phyloP scores from a whole-genome alignment of 208 protist species.

The Acanthamoeba healyi region DNA sequence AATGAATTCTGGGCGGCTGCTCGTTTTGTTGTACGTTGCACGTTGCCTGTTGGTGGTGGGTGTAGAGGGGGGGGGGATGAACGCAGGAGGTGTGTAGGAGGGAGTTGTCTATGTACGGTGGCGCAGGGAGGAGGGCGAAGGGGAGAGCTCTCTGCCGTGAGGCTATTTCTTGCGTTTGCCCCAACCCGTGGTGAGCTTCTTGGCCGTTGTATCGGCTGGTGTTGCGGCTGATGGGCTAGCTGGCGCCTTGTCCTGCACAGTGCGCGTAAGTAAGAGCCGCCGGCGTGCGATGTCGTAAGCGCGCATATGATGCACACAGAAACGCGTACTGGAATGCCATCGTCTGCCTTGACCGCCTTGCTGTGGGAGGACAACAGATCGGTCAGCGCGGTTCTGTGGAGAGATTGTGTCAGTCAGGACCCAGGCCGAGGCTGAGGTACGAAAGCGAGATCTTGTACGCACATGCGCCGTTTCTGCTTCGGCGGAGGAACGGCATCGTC shows the following conservation, averaged over 20 bases:
- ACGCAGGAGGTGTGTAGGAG: too few relatives aligned
- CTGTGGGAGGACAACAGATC: not conserved
- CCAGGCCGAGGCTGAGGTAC: not conserved
- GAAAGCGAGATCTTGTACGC: not conserved
- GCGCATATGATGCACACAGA: not conserved
- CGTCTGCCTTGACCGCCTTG: not conserved
- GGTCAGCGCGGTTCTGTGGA: not conserved
- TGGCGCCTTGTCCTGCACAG: not conserved
- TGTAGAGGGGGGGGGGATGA: too few relatives aligned
- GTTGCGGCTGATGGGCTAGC: not conserved
- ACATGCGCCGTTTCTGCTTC: conserved; percentile 37
- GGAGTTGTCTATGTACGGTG: not conserved
- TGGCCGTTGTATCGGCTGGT: not conserved
- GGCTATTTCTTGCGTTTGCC: conserved; percentile 19
- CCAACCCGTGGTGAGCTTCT: conserved; percentile 43
- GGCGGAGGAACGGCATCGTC: not conserved
- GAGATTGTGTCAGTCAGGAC: not conserved
- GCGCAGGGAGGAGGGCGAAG: not conserved
- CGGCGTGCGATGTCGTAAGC: not conserved
- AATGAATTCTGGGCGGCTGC: too few relatives aligned
- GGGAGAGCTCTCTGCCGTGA: not conserved
- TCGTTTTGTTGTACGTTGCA: too few relatives aligned
- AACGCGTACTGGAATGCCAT: not conserved
- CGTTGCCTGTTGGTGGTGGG: too few relatives aligned
- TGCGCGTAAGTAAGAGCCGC: too few relatives aligned